phyloP scores from a whole-genome alignment of 2,329 filamentous ascomycete genomes.

The Aspergillus calidoustus region DNA sequence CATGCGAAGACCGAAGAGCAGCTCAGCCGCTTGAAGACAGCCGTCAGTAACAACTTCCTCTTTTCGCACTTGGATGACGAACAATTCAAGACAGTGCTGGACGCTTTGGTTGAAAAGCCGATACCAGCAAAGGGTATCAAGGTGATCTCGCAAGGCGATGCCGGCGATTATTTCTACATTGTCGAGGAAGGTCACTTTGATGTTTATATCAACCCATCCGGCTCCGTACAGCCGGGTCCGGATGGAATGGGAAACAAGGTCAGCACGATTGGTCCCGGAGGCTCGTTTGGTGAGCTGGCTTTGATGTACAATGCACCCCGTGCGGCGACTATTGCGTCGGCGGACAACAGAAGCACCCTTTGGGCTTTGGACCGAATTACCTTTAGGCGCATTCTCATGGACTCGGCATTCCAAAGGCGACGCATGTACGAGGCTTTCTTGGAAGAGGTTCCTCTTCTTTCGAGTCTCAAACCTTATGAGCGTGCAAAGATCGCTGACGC shows the following conservation, averaged over 20 bases:
- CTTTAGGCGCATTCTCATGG: slow-evolving; percentile 97
- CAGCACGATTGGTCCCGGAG: slow-evolving; percentile 79
- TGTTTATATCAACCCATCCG: slow-evolving; percentile 81
- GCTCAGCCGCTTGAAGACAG: slow-evolving; percentile 73
- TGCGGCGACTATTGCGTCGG: slow-evolving; percentile 88
- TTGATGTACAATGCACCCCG: slow-evolving; percentile 99
- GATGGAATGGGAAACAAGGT: slow-evolving; percentile 86
- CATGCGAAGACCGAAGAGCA: slow-evolving; percentile 85
- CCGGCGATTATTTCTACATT: slow-evolving; percentile 97
- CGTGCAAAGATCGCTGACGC: slow-evolving; percentile 97
- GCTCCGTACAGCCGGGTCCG: slow-evolving; percentile 75
- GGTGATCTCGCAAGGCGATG: slow-evolving; percentile 94
- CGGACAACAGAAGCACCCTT: slow-evolving; percentile 75
- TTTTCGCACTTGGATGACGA: slow-evolving; percentile 96
- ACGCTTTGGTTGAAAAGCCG: slow-evolving; percentile 90
- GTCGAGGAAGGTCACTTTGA: slow-evolving; percentile 91
- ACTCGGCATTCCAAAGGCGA: slow-evolving; percentile 92
- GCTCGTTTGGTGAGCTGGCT: slow-evolving; percentile 94
- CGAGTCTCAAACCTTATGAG: slow-evolving; percentile 85
- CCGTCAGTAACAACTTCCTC: slow-evolving; percentile 88
- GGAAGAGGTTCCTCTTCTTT: slow-evolving; percentile 86
- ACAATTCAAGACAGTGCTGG: slow-evolving; percentile 82
- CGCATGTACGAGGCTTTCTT: slow-evolving; percentile 98
- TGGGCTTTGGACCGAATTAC: slow-evolving; percentile 96
- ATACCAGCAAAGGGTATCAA: slow-evolving; percentile 89